phyloP scores from a whole-genome alignment of 2,329 filamentous ascomycete genomes.

The Pseudopithomyces maydicus region DNA sequence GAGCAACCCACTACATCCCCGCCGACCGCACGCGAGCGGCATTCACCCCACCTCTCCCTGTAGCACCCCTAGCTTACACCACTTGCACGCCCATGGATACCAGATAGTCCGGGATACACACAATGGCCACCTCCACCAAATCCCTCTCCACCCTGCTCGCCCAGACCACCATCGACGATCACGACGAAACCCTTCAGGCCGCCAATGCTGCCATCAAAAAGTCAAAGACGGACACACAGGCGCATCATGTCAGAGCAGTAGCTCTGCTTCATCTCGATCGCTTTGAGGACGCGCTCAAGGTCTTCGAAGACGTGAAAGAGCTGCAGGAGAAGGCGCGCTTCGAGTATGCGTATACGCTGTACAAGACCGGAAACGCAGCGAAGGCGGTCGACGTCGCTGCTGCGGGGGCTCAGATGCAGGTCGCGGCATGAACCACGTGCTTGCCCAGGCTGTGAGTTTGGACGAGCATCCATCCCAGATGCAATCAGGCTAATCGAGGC shows the following conservation, averaged over 20 bases:
- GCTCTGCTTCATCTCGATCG: conserved; percentile 82
- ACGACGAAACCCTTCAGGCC: conserved; percentile 73
- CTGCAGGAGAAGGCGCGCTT: conserved; percentile 66
- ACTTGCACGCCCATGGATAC: conserved; percentile 27
- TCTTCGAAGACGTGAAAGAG: conserved; percentile 65
- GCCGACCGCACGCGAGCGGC: conserved; percentile 11
- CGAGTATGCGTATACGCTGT: conserved; percentile 81
- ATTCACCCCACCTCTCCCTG: conserved; percentile 23
- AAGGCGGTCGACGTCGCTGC: conserved; percentile 64
- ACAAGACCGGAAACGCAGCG: conserved; percentile 73
- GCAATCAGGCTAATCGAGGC: conserved; percentile 21
- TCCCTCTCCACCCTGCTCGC: conserved; percentile 62
- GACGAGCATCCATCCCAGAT: neutral
- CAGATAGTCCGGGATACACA: conserved; percentile 18
- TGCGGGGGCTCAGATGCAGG: conserved; percentile 36
- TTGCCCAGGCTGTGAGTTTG: conserved; percentile 63
- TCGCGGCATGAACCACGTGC: conserved; percentile 63
- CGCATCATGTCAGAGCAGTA: conserved; percentile 72
- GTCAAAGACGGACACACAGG: conserved; percentile 63
- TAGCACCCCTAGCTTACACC: conserved; percentile 4
- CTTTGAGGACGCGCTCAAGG: conserved; percentile 75
- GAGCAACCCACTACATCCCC: conserved; percentile 33
- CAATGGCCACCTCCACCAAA: conserved; percentile 49
- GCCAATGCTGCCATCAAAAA: conserved; percentile 63
- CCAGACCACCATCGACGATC: conserved; percentile 67